phyloP scores from a whole-genome alignment of 495 filamentous ascomycete species.

The Podospora australis region DNA sequence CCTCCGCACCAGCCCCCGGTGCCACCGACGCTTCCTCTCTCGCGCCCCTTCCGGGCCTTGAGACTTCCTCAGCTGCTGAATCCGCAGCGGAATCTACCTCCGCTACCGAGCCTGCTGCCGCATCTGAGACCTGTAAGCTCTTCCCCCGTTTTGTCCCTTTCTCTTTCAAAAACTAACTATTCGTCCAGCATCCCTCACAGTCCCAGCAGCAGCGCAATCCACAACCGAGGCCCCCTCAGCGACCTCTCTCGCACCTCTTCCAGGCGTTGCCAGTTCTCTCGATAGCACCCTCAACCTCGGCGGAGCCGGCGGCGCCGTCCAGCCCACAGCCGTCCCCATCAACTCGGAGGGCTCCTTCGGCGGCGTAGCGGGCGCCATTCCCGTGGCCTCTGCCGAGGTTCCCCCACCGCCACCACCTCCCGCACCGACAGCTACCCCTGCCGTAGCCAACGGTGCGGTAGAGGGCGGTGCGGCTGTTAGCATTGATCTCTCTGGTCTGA shows the following conservation, averaged over 20 bases:
- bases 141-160: neutral
- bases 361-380: slow-evolving; percentile 16
- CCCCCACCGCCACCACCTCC: neutral
- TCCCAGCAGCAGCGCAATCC: neutral
- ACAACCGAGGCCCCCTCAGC: neutral
- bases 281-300: slow-evolving; percentile 11
- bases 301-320: neutral
- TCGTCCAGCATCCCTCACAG: neutral
- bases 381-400: slow-evolving; percentile 11
- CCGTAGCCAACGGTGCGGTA: slow-evolving; percentile 14
- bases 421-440: slow-evolving; percentile 11
- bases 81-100: neutral
- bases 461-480: slow-evolving; percentile 10
- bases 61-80: neutral
- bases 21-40: neutral
- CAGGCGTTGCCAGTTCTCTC: neutral
- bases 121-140: neutral
- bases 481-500: slow-evolving; percentile 28
- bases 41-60: neutral
- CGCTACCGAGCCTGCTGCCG: neutral
- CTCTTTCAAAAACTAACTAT: no score
- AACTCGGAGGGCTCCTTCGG: slow-evolving; percentile 19
- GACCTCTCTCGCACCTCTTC: neutral
- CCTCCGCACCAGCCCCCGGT: no score
- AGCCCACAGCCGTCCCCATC: slow-evolving; percentile 3